Evolutionary conservation across 257 asterid species (phyloP), one percentile per base, ranked within the genome.

Genomic region (Penstemon davidsonii): DNA sequence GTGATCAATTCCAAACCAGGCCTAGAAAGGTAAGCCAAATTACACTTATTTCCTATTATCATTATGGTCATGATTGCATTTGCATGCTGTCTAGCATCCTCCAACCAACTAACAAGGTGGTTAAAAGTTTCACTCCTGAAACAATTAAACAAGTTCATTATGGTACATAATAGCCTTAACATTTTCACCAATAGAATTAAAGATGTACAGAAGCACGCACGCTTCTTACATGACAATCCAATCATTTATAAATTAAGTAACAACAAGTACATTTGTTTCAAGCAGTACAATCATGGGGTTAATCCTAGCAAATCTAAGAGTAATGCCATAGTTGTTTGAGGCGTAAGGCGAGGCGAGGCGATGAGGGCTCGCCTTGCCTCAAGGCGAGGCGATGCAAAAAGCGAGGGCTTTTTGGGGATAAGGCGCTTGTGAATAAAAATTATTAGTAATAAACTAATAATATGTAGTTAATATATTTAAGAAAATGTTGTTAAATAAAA

Each of bases 21-120:
- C n/a, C n/a, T n/a, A n/a, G n/a, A n/a, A n/a, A n/a, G n/a, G 75
- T 89, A 93, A 15, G 95, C 79, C 60, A 89, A 72, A 78, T 89
- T 95, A 64, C 86, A 63, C 77, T 89, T 89, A 75, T 90, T 88
- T 45, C 96, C 97, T 41, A 90, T 80, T 69, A 90, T 77, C 96
- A 90, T 88, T 73, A 90, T 84, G 67, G 87, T 81, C 97, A 88
- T 88, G 80, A 86, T 90, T 41, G 95, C 81, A 81, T 87, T 86
- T 57, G 95, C 96, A 25, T 90, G 92, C 82, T 86, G 92, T 79
- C 95, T 86, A 7, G 95, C 96, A 79, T 90, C 97, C 76, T 90
- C 97, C 79, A 90, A 72, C 97, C 97, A 90, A 74, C 92, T 88
- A 7, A 86, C 96, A 51, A 90, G 96, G 82, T 88, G 97, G 76